phyloP scores from a whole-genome alignment of 2,329 filamentous ascomycete species.

The Colletotrichum kahawae region DNA sequence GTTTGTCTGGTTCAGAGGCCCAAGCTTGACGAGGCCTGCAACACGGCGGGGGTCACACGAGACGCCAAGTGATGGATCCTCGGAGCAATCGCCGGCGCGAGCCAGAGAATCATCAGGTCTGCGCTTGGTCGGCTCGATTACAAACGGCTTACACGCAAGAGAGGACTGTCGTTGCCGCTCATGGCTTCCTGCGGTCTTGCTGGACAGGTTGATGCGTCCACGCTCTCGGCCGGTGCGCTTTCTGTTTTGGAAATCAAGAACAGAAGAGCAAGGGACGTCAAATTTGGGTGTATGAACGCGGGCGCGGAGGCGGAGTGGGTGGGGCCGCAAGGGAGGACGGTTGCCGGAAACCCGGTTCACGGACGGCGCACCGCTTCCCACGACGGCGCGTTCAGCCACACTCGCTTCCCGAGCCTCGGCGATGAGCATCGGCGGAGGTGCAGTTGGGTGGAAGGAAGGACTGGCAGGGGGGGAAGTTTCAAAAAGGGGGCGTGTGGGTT shows the following conservation, averaged over 20 bases:
- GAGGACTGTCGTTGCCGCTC: not conserved
- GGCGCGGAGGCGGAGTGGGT: not conserved
- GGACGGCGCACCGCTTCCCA: not conserved
- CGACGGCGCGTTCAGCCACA: not conserved
- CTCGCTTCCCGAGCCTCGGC: not conserved
- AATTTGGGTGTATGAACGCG: not conserved
- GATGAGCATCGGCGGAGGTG: not conserved
- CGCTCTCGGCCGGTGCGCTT: not conserved
- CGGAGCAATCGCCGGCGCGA: not conserved
- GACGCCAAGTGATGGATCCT: not conserved
- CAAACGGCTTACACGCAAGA: not conserved
- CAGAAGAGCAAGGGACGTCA: not conserved
- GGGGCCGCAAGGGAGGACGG: conserved; percentile 2
- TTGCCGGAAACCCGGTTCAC: not conserved
- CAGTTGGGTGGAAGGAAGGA: not conserved
- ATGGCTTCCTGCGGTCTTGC: not conserved
- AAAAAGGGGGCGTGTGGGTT: not conserved
- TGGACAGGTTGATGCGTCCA: not conserved
- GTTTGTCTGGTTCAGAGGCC: not conserved
- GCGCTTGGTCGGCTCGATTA: not conserved
- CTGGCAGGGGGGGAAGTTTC: not conserved
- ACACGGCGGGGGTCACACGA: not conserved
- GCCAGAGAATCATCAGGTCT: not conserved
- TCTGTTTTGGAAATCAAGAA: not conserved
- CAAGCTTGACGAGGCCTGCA: conserved; percentile 1